Base-by-base conservation (phyloP, 2,329 filamentous ascomycete species). In the Colletotrichum paranaense region DNA sequence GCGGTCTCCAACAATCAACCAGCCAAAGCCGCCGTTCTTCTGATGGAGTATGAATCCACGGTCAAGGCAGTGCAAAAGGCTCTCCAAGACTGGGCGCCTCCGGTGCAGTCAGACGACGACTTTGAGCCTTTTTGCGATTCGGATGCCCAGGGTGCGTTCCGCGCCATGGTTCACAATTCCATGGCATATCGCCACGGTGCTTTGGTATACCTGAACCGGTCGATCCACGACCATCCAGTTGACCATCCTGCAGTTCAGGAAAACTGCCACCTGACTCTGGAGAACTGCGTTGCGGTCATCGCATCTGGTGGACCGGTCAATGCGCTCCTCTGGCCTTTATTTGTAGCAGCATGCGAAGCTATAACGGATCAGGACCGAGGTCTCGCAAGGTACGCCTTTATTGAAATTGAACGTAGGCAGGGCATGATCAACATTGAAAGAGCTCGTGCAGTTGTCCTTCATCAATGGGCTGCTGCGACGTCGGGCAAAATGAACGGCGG, bases 281-380 rank as follows among this genome's bases (percentile, higher is more conserved):
- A 80, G 16, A 88, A 90, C 73, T 91, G 89, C 76, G 83, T 86
- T 5, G 85, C 85, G 53, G 90, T 89, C 0, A 88, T 90, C 30
- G 82, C 81, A 28, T 86, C 88, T 71, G 82, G 82, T 58, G 90
- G 90, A 0, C 90, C 90, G 0, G 91, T 92, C 87, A 86, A 88
- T 2, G 90, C 90, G 1, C 81, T 92, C 49, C 84, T 92, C 3
- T 92, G 90, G 89, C 90, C 90, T 2, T 82, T 92, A 2, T 92
- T 92, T 76, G 89, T 90, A 12, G 88, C 89, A 3, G 86, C 89
- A 2, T 91, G 90, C 77, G 90, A 92, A 78, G 90, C 90, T 1
- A 81, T 84, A 8, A 83, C 79, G n/a, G 77, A 79, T 2, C 82
- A 81, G 9, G 90, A 92, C 77, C 82, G 90, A 19, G 82, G 81